Conservation (phyloP, 192 early-diverging fungal species). For the Coemansia sp. region DNA sequence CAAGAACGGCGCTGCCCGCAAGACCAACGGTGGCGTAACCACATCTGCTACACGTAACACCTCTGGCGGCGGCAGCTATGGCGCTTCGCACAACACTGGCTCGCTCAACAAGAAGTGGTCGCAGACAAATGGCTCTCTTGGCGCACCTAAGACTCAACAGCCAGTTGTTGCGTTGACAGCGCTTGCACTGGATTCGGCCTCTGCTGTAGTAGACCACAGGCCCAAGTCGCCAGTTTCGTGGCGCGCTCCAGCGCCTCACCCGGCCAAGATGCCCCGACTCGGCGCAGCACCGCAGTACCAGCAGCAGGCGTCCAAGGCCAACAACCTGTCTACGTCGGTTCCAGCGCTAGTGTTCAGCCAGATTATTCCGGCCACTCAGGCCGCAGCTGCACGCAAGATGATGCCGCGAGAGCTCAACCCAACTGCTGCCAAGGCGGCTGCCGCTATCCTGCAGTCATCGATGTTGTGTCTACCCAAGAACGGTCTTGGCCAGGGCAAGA, state of each 20-base stretch:
- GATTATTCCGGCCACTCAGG: slow-evolving; percentile 53
- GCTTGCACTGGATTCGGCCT: slow-evolving; percentile 20
- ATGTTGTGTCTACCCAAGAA: slow-evolving; percentile 52
- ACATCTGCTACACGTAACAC: background rate
- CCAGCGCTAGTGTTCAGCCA: slow-evolving; percentile 53
- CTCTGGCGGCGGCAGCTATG: background rate
- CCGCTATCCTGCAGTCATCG: slow-evolving; percentile 50
- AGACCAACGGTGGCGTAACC: background rate
- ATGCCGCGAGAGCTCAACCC: slow-evolving; percentile 55
- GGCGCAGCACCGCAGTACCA: background rate
- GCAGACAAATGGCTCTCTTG: background rate
- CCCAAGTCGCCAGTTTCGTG: slow-evolving; percentile 26
- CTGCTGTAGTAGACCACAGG: slow-evolving; percentile 11
- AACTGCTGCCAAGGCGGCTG: slow-evolving; percentile 45
- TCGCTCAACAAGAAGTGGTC: slow-evolving; percentile 44
- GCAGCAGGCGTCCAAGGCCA: slow-evolving; percentile 13
- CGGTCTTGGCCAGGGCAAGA: slow-evolving; percentile 50
- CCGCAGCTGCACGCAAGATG: slow-evolving; percentile 53
- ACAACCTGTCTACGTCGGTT: slow-evolving; percentile 49
- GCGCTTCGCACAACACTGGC: background rate
- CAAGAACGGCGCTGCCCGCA: slow-evolving; percentile 22
- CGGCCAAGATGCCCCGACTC: background rate
- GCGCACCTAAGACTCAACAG: slow-evolving; percentile 1
- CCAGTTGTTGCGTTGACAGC: slow-evolving; percentile 16
- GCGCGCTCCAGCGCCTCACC: slow-evolving; percentile 17